Base-by-base conservation (phyloP, 2,329 filamentous ascomycete species). In the Aureobasidium sp. region DNA sequence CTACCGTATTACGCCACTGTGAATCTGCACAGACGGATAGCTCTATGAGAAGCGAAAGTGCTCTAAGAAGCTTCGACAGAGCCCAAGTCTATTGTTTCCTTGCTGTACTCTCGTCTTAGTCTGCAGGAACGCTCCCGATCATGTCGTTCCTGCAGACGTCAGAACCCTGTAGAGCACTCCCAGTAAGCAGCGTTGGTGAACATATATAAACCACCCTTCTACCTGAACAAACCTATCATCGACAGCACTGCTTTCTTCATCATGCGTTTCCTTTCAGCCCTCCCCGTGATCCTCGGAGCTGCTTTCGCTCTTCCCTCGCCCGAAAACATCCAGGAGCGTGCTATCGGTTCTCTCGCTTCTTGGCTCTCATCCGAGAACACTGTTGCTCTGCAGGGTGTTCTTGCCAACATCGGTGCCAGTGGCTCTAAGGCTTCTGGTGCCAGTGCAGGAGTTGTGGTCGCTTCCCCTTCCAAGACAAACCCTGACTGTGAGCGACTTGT, bases 381-480 rank as follows among this genome's bases (percentile, higher is more conserved):
- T 0, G 70, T 81, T 61, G 77, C 82, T 8, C 71, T 81, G 25
- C 74, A 81, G 64, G 78, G 79, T 27, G 74, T 80, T 15, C 69
- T 84, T 43, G 76, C 79, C 66, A 85, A 84, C 66, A 81, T 84
- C 60, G 82, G 82, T 7, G 69, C 80, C 0, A 68, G 74, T 68
- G 81, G 81, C 19, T 73, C 73, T 6, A 74, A 76, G 59, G 79
- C 75, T 10, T 64, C 69, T 15, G 80, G 79, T 45, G 80, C 79
- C 4, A 70, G 70, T 25, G 68, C 78, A 2, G 81, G 81, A 31
- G 74, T 81, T 57, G 75, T 84, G 3, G 71, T 84, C 61, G 82
- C 81, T 4, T 82, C 79, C 65, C 81, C 81, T 19, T 81, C 78
- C 9, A 80, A 74, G n/a, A 69, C 64, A 3, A 71, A 79, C 65